Base-by-base conservation (phyloP, 2,329 filamentous ascomycete species). In the Arthroderma sp. region DNA sequence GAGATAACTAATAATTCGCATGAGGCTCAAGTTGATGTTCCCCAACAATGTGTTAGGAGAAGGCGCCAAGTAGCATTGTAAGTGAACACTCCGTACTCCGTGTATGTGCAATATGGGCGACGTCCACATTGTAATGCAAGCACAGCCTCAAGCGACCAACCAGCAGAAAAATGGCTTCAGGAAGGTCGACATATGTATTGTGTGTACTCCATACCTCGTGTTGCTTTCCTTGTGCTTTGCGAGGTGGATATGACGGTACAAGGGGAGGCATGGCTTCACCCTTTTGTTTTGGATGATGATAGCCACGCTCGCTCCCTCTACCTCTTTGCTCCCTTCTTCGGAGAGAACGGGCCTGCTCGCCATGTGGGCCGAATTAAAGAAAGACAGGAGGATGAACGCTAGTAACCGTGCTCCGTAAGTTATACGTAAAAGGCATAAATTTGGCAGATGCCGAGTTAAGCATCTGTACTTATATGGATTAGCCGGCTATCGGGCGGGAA, bases 21-120 rank as follows among this genome's bases (percentile, higher is more conserved):
- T 51, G 47, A 51, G 47, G 47, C 47, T 51, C 47, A 51, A 51
- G 23, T 49, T n/a, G 35, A 28, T 28, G 13, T 28, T n/a, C 43
- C n/a, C 21, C 43, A 13, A 15, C 43, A 49, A 51, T 13, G 7
- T 31, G 25, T 33, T 11, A 15, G 21, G 19, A 4, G 4, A 38
- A 13, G 35, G 28, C 28, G 7, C 28, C 7, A 31, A 31, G 28
- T 31, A 3, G 28, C 28, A 31, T 31, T 31, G 28, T 31, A n/a
- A n/a, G n/a, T n/a, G n/a, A n/a, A n/a, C n/a, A n/a, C n/a, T n/a
- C n/a, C n/a, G 37, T 38, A 38, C 9, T 43, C 17, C 39, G 17
- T 47, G 15, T 47, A 15, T 15, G 11, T 31, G 7, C 28, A 3
- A 31, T n/a, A n/a, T n/a, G n/a, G n/a, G n/a, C n/a, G 23, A 9